A percentile compares a stretch with the other conserved stretches of the same genome.
Conservation (phyloP, 257 asterid genomes). For the Ophiorrhiza pumila region DNA sequence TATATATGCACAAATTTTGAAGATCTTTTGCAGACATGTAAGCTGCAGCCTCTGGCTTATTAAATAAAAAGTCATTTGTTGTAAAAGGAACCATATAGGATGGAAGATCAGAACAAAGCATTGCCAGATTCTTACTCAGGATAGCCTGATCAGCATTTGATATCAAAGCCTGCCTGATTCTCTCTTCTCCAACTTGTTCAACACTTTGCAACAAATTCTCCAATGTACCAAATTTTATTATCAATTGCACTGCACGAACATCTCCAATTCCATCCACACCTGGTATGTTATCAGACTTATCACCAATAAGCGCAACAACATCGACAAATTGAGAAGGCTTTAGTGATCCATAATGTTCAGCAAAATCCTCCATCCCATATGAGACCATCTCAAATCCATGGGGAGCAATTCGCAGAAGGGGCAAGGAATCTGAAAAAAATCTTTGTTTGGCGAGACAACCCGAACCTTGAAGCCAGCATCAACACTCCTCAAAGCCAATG, state of each 20-base stretch:
- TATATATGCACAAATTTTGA: neutral
- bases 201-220: slow-evolving; percentile 75
- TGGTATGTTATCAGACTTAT: slow-evolving; percentile 90
- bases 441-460: slow-evolving; percentile 98
- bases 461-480: slow-evolving; percentile 91
- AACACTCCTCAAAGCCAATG: slow-evolving; percentile 84
- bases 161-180: slow-evolving; percentile 71
- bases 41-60: slow-evolving; percentile 52
- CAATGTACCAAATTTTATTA: slow-evolving; percentile 81
- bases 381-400: slow-evolving; percentile 97
- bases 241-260: slow-evolving; percentile 77
- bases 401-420: slow-evolving; percentile 93
- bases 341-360: slow-evolving; percentile 70
- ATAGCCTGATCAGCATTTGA: slow-evolving; percentile 83
- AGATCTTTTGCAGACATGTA: neutral
- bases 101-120: slow-evolving; percentile 93
- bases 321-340: slow-evolving; percentile 94
- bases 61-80: slow-evolving; percentile 60
- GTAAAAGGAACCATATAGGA: slow-evolving; percentile 87
- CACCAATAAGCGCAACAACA: slow-evolving; percentile 85
- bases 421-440: slow-evolving; percentile 93
- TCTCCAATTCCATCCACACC: slow-evolving; percentile 95
- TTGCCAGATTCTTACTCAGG: slow-evolving; percentile 79
- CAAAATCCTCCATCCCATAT: slow-evolving; percentile 95
- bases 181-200: slow-evolving; percentile 74